phyloP scores from a whole-genome alignment of 164 flowering plant species.

The Pachysandra terminalis region DNA sequence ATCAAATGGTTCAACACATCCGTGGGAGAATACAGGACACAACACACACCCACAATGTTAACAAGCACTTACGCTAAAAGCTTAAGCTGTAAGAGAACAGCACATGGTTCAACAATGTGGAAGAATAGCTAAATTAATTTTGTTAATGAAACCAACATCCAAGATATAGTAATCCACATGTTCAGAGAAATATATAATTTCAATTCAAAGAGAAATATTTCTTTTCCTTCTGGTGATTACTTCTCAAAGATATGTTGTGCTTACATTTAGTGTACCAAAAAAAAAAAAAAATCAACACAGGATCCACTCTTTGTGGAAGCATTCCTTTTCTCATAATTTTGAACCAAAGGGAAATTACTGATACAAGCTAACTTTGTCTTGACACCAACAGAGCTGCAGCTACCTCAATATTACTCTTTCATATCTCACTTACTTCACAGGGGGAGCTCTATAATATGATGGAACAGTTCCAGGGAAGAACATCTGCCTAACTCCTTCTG shows the following conservation, averaged over 20 bases:
- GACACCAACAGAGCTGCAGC: background rate
- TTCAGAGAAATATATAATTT: background rate
- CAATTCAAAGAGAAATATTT: background rate
- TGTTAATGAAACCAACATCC: too few species aligned
- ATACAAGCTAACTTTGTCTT: constrained; percentile 2
- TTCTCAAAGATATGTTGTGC: background rate
- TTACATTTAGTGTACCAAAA: background rate
- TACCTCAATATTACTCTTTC: background rate
- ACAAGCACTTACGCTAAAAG: too few species aligned
- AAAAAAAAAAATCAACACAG: constrained; percentile 15
- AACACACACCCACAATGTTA: too few species aligned
- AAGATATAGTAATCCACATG: too few species aligned
- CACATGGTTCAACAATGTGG: too few species aligned
- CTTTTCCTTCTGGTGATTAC: too few species aligned
- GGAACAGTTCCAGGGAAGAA: constrained; percentile 67
- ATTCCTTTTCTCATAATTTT: too few species aligned
- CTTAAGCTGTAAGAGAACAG: too few species aligned
- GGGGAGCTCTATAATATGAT: constrained; percentile 59
- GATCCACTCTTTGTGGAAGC: constrained; percentile 16
- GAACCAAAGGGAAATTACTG: background rate
- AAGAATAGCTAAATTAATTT: too few species aligned
- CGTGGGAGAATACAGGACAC: too few species aligned
- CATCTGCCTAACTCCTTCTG: constrained; percentile 85
- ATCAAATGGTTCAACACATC: too few species aligned
- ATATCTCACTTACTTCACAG: constrained; percentile 20